These are phyloP conservation scores for Castanospermum australe DNA, from an alignment of 306 rosid species.

Conservation along the genomic window DNA sequence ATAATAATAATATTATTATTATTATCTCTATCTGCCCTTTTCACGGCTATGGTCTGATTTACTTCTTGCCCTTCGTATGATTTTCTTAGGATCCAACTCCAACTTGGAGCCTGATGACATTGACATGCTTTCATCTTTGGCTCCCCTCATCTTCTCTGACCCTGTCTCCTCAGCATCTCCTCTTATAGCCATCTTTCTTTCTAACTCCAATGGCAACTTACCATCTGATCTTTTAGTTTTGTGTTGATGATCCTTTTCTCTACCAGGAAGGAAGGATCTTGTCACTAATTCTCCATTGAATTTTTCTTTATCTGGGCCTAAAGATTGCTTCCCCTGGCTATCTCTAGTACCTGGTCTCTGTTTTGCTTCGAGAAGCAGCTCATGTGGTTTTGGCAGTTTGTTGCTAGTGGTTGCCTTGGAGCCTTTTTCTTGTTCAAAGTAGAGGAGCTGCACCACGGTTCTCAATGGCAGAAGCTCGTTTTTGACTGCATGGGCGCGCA, in stretches of 20 bases:
- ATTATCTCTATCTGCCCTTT: constrained; percentile 52
- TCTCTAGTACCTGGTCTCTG: constrained; percentile 44
- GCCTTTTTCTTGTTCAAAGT: constrained; percentile 76
- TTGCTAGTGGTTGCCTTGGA: constrained; percentile 33
- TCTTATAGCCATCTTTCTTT: constrained; percentile 43
- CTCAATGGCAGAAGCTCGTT: constrained; percentile 88
- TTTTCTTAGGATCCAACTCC: constrained; percentile 60
- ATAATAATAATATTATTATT: neutral
- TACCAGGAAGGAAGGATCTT: constrained; percentile 31
- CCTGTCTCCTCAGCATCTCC: constrained; percentile 49
- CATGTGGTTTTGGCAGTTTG: constrained; percentile 47
- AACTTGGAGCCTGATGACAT: constrained; percentile 44
- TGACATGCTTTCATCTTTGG: constrained; percentile 42
- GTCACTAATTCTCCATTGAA: constrained; percentile 38
- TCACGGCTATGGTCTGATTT: constrained; percentile 60
- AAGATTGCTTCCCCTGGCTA: constrained; percentile 47
- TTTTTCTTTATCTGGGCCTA: constrained; percentile 39
- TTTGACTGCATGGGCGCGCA: constrained; percentile 73
- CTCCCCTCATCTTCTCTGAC: constrained; percentile 39
- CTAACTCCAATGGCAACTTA: constrained; percentile 46
- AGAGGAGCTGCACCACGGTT: constrained; percentile 85
- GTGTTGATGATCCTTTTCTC: constrained; percentile 45
- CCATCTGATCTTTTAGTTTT: constrained; percentile 51
- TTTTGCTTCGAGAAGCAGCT: constrained; percentile 50
- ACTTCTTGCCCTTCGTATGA: constrained; percentile 57